Evolutionary conservation across 805 yeast genomes (phyloP).

Genomic region (Lipomyces yamanashiensis): DNA sequence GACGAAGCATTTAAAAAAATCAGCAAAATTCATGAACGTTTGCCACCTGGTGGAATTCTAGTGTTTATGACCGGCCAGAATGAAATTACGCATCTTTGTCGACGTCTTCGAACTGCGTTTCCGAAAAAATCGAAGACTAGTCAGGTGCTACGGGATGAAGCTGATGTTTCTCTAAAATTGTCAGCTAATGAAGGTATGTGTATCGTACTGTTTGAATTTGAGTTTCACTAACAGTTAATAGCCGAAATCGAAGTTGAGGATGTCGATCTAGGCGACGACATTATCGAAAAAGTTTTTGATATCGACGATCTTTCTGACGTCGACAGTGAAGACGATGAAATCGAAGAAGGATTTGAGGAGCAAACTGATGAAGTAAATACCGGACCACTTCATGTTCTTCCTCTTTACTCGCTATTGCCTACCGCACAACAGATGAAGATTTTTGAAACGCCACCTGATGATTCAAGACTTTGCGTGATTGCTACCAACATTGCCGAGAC

Average conservation of each 20-base stretch:
- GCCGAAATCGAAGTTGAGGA: conserved; percentile 76
- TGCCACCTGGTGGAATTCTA: conserved; percentile 94
- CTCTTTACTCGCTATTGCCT: conserved; percentile 91
- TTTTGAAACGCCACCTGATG: conserved; percentile 81
- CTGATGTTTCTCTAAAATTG: conserved; percentile 33
- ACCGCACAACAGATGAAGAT: conserved; percentile 94
- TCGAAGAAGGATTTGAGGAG: conserved; percentile 73
- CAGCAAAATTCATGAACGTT: conserved; percentile 78
- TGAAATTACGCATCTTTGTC: conserved; percentile 81
- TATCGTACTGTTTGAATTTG: conserved; percentile 37
- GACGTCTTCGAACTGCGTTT: conserved; percentile 67
- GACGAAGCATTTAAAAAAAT: conserved; percentile 87
- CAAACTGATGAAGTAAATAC: conserved; percentile 53
- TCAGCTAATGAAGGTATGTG: conserved; percentile 40
- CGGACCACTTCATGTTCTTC: conserved; percentile 82
- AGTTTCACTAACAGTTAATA: background rate
- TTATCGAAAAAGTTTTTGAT: conserved; percentile 16
- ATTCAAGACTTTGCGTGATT: conserved; percentile 84
- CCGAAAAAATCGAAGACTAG: conserved; percentile 53
- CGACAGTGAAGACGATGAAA: conserved; percentile 47
- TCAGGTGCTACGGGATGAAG: conserved; percentile 40
- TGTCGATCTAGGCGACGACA: conserved; percentile 56
- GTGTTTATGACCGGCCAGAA: conserved; percentile 93
- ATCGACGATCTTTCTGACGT: conserved; percentile 46
- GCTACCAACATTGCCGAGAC: conserved; percentile 99